A percentile compares a stretch with the other conserved stretches of the same genome.
These are phyloP conservation scores for Gilbertella persicaria DNA, from an alignment of 371 early-diverging fungal species.

Conservation along the genomic window DNA sequence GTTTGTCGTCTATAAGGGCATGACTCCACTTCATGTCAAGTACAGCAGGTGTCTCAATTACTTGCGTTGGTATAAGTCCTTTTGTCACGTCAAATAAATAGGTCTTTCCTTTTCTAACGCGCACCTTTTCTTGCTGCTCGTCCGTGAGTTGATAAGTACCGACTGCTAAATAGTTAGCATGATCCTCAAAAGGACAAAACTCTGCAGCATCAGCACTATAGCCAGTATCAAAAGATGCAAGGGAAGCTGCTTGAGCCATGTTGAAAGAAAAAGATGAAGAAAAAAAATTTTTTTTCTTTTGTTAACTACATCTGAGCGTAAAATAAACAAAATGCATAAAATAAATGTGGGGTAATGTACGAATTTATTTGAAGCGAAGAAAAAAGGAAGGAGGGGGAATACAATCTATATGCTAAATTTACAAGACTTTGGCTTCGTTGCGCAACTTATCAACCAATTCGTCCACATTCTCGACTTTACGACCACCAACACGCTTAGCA, in stretches of 20 bases:
- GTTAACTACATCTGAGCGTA: too few relatives aligned
- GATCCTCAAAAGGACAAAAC: constrained; percentile 66
- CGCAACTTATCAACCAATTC: constrained; percentile 90
- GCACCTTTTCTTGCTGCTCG: constrained; percentile 32
- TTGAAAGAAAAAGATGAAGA: not conserved
- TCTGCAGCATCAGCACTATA: constrained; percentile 85
- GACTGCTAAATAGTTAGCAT: constrained; percentile 58
- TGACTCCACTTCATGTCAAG: constrained; percentile 88
- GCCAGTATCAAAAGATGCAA: constrained; percentile 66
- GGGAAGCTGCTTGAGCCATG: constrained; percentile 26
- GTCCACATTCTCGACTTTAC: constrained; percentile 93
- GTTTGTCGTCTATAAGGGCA: constrained; percentile 40
- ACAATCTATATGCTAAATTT: constrained; percentile 12
- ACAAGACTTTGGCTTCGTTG: constrained; percentile 60
- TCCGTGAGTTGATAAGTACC: constrained; percentile 82
- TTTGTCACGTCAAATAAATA: constrained; percentile 31
- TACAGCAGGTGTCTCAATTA: constrained; percentile 72
- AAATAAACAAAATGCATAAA: not conserved
- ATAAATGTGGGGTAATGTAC: not conserved
- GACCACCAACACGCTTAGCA: constrained; percentile 91
- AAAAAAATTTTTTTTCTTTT: not conserved
- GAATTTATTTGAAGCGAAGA: too few relatives aligned
- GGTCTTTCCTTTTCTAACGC: constrained; percentile 42
- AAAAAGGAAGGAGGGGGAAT: not conserved
- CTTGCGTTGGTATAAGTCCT: constrained; percentile 31